phyloP scores from a whole-genome alignment of 1,284 basidiomycete species.

The Phellopilus nigrolimitatus region DNA sequence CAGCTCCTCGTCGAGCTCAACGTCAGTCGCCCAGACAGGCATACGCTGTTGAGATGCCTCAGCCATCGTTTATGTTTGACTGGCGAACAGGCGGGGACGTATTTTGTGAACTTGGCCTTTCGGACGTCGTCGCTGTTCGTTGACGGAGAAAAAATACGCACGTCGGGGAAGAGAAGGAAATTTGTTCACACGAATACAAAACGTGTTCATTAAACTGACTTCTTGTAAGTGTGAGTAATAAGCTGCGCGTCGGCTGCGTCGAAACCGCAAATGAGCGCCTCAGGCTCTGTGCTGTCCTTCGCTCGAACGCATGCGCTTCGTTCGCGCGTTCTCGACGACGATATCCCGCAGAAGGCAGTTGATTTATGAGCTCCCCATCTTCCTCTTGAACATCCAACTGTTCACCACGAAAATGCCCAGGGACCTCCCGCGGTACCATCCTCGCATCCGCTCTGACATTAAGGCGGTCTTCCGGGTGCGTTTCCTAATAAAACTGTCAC shows the following conservation, averaged over 20 bases:
- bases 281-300: neutral
- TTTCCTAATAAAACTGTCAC: too few species aligned
- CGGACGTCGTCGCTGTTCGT: too few species aligned
- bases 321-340: neutral
- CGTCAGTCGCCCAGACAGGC: conserved; percentile 65
- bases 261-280: too few species aligned
- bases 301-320: neutral
- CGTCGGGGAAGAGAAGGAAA: too few species aligned
- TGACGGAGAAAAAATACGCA: too few species aligned
- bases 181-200: too few species aligned
- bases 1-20: conserved; percentile 71
- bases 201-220: too few species aligned
- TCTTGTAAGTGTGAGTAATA: too few species aligned
- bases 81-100: too few species aligned
- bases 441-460: neutral
- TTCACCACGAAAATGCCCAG: neutral
- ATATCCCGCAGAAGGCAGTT: neutral
- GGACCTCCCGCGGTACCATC: neutral
- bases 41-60: conserved; percentile 50
- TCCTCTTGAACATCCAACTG: neutral
- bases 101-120: too few species aligned
- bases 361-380: neutral
- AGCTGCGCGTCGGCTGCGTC: too few species aligned
- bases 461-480: conserved; percentile 3
- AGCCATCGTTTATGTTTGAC: conserved; percentile 5